A percentile compares a stretch with the other conserved stretches of the same genome.
Evolutionary conservation across 345 rosid species (phyloP).

Genomic region (Linum trigynum): DNA sequence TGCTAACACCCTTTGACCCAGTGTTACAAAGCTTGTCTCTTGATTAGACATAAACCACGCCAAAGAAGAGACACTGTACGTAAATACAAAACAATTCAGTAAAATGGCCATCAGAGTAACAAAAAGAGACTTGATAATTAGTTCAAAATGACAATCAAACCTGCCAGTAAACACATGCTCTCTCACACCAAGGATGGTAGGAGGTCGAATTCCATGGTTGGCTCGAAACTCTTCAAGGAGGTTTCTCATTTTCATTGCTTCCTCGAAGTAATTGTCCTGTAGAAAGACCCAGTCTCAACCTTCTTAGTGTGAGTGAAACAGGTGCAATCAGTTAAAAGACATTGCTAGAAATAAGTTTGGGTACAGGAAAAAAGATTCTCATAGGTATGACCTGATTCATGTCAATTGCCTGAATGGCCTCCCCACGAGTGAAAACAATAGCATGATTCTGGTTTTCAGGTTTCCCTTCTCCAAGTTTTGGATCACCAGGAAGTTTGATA

Average conservation of each 20-base stretch:
- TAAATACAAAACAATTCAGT: constrained; percentile 15
- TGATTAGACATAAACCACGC: constrained; percentile 99
- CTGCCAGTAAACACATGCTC: constrained; percentile 97
- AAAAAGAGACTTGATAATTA: not conserved
- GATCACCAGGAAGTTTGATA: constrained; percentile 92
- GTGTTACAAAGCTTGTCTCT: constrained; percentile 96
- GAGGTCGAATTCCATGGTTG: constrained; percentile 87
- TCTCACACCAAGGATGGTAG: constrained; percentile 95
- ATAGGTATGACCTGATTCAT: constrained; percentile 76
- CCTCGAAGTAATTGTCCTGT: constrained; percentile 96
- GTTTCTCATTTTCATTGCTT: constrained; percentile 97
- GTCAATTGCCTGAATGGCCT: constrained; percentile 96
- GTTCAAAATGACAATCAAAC: constrained; percentile 29
- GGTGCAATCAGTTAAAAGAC: not conserved
- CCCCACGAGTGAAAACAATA: constrained; percentile 86
- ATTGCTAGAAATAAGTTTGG: not conserved
- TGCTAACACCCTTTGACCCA: constrained; percentile 94
- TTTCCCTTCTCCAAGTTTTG: constrained; percentile 98
- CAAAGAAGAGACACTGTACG: constrained; percentile 86
- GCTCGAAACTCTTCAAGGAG: constrained; percentile 88
- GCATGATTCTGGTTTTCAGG: constrained; percentile 99
- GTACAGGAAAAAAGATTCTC: not conserved
- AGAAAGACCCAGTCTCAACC: constrained; percentile 8
- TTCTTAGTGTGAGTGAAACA: not conserved
- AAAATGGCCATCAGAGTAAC: constrained; percentile 15